These are phyloP conservation scores for Diaporthe ilicicola DNA, from an alignment of 2,329 filamentous ascomycete genomes.

Conservation along the genomic window DNA sequence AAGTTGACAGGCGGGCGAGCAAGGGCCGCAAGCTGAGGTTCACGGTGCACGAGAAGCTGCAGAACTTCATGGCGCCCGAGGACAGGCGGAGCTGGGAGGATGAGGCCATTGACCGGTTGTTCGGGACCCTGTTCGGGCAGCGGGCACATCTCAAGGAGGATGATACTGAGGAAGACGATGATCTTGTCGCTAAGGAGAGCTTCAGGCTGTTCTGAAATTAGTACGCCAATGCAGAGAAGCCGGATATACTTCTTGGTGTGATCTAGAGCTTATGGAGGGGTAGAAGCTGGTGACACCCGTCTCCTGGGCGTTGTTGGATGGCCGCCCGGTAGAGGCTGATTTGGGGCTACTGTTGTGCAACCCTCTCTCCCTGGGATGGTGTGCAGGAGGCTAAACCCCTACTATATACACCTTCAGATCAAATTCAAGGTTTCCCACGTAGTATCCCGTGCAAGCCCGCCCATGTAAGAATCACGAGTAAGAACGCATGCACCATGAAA, in stretches of 20 bases:
- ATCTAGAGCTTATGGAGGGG: background rate
- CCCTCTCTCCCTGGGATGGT: background rate
- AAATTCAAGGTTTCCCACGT: background rate
- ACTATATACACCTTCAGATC: background rate
- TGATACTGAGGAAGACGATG: conserved; percentile 58
- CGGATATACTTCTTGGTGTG: background rate
- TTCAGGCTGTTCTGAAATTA: conserved; percentile 61
- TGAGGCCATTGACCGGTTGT: conserved; percentile 79
- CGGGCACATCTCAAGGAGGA: conserved; percentile 72
- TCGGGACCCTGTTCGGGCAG: conserved; percentile 78
- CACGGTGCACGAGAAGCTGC: conserved; percentile 94
- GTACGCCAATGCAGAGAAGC: background rate
- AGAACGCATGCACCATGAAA: conserved; percentile 50
- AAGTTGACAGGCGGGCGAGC: conserved; percentile 91
- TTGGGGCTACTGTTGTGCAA: background rate
- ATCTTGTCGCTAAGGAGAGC: conserved; percentile 58
- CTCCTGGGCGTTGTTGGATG: conserved; percentile 14
- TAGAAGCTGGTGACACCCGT: too few species aligned
- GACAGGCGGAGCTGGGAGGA: conserved; percentile 83
- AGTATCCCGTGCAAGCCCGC: conserved; percentile 14
- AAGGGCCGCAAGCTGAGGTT: conserved; percentile 95
- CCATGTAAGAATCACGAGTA: conserved; percentile 47
- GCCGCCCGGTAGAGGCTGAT: background rate
- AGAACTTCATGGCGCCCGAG: conserved; percentile 97
- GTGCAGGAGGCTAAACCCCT: background rate